Evolutionary conservation across 306 rosid species (phyloP), one percentile per base, ranked within the genome.

Genomic region (Inga oerstediana): DNA sequence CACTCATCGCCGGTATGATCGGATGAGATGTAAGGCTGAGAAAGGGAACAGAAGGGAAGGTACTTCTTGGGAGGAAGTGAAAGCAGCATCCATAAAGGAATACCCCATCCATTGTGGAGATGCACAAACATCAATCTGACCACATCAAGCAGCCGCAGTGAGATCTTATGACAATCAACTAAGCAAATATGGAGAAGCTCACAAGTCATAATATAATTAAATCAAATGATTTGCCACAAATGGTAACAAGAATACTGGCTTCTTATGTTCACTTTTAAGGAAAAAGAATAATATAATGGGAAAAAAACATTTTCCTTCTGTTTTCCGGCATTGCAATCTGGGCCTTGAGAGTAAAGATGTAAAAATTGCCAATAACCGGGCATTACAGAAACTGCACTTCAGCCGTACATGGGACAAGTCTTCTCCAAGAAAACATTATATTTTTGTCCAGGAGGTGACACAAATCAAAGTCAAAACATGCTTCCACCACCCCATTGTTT

Each of bases 401-500:
- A 37, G 74, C 30, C 74, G n/a, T 39, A 41, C n/a, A 17, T 52
- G 59, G 8, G 74, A 70, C 74, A 41, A 39, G 30, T 41, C 17
- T 41, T 70, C 51, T 70, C 43, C 9, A 22, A 70, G 51, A 41
- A 58, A 58, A 58, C 22, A 22, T 24, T 24, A 70, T 6, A 68
- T 13, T 8, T 37, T 12, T 19, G 45, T 17, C 24, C 46, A 37
- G 27, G 10, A 43, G 10, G 27, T 67, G 10, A 67, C 17, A 22
- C 46, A 67, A 66, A 35, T 35, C 48, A 37, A 69, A 3, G 51
- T 41, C 34, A 70, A 39, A 70, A 20, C 5, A 69, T 24, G 49
- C 16, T 20, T 69, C 24, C 48, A 35, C 46, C 51, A 8, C 24
- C 27, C 24, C 65, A 67, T 0, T 19, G 20, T 43, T 91, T 87